phyloP scores from a whole-genome alignment of 1,139 yeast genomes.

The Yamadazyma buinensis region DNA sequence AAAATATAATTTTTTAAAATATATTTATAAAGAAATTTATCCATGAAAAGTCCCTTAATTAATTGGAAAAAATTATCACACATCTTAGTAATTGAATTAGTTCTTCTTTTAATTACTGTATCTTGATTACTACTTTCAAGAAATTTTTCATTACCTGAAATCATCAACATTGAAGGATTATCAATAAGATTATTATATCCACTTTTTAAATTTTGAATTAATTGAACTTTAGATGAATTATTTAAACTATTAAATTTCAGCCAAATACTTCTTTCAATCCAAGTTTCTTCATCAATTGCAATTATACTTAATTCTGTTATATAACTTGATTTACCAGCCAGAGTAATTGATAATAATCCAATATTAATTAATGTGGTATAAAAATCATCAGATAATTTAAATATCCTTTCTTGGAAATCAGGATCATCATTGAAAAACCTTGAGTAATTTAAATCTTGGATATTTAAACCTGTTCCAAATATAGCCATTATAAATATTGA shows the following conservation, averaged over 20 bases:
- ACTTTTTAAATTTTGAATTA: conserved; percentile 1
- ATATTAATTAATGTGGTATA: conserved; percentile 56
- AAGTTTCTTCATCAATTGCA: conserved; percentile 48
- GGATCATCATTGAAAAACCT: conserved; percentile 33
- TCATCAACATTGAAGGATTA: conserved; percentile 26
- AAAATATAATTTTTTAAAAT: conserved; percentile 1
- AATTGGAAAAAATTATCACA: conserved; percentile 21
- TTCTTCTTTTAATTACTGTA: conserved; percentile 23
- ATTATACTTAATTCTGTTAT: conserved; percentile 56
- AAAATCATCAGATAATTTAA: conserved; percentile 56
- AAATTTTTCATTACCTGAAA: conserved; percentile 15
- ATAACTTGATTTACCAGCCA: conserved; percentile 65
- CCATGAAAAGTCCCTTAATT: conserved; percentile 18
- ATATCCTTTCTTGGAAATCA: conserved; percentile 13
- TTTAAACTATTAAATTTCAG: conserved; percentile 11
- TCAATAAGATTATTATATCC: conserved; percentile 36
- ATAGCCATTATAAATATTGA: conserved; percentile 53
- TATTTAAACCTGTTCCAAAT: conserved; percentile 52
- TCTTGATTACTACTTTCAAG: conserved; percentile 4
- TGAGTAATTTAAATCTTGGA: conserved; percentile 46
- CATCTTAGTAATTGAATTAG: conserved; percentile 17
- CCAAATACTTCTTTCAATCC: conserved; percentile 48
- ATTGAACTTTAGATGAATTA: not conserved
- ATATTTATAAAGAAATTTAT: conserved; percentile 8
- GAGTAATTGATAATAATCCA: conserved; percentile 61